Evolutionary conservation across 2,329 filamentous ascomycete species (phyloP).

Genomic region (Cercospora brassicicola): DNA sequence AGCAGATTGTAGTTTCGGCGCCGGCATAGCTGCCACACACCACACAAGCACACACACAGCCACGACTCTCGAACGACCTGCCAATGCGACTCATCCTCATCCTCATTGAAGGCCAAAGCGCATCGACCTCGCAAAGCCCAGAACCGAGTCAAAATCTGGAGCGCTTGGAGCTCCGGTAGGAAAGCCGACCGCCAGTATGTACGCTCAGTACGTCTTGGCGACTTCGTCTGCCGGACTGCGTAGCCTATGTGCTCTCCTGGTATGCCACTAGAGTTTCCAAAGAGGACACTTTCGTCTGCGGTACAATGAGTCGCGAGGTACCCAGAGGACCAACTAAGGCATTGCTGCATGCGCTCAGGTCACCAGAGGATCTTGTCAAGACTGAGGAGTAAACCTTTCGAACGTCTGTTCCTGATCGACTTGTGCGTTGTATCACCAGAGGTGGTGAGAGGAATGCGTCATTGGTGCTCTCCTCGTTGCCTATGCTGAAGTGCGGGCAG

Average conservation of each 20-base stretch:
- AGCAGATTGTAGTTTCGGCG: not conserved
- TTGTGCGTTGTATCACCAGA: conserved; percentile 5
- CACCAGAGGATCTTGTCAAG: not conserved
- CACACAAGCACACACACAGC: not conserved
- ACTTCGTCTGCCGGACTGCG: not conserved
- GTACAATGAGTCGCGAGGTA: not conserved
- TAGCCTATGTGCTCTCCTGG: not conserved
- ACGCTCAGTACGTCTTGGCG: not conserved
- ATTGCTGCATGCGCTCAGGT: not conserved
- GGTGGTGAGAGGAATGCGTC: not conserved
- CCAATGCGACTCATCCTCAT: not conserved
- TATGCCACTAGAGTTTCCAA: not conserved
- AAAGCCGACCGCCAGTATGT: not conserved
- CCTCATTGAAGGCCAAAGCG: not conserved
- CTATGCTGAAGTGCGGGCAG: not conserved
- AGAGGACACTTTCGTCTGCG: not conserved
- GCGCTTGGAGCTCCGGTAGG: not conserved
- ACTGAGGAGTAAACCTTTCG: not conserved
- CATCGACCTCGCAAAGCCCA: not conserved
- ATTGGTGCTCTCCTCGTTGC: not conserved
- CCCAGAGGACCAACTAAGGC: not conserved
- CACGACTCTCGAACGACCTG: too few species aligned
- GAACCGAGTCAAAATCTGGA: not conserved
- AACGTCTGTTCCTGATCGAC: not conserved
- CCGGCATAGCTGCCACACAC: not conserved